phyloP scores from a whole-genome alignment of 306 rosid genomes.

The Calophaca sinica region DNA sequence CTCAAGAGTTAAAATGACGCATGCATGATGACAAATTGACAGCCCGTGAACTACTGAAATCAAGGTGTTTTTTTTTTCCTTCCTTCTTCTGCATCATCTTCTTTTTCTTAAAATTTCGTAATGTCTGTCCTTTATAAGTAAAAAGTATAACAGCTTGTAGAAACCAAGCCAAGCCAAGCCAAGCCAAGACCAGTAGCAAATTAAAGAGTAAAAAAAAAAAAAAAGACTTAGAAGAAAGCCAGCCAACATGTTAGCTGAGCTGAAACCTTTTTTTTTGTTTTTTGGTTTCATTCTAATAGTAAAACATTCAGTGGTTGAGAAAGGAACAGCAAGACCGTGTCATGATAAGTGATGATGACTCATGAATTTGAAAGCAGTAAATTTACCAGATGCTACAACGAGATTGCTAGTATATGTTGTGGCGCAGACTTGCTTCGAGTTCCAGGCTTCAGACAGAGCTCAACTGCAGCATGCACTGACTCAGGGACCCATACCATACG shows the following conservation, averaged over 20 bases:
- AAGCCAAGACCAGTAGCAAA: too few species aligned
- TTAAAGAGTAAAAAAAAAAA: too few species aligned
- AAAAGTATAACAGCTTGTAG: not conserved
- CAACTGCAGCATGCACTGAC: constrained; percentile 1
- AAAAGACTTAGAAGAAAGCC: too few species aligned
- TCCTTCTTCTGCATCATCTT: not conserved
- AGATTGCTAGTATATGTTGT: too few species aligned
- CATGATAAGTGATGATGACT: too few species aligned
- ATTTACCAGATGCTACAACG: constrained; percentile 14
- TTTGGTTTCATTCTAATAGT: not conserved
- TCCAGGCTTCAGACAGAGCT: too few species aligned
- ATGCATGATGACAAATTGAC: constrained; percentile 1
- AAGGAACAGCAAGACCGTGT: not conserved
- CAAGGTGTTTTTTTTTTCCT: not conserved
- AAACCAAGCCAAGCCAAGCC: too few species aligned
- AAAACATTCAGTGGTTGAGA: constrained; percentile 13
- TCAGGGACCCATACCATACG: not conserved
- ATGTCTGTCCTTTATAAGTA: not conserved
- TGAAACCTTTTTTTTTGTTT: too few species aligned
- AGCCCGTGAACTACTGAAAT: constrained; percentile 30
- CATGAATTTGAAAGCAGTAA: not conserved
- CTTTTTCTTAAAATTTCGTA: not conserved
- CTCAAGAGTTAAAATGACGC: not conserved
- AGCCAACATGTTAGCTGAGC: too few species aligned
- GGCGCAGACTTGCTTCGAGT: too few species aligned